A percentile compares a stretch with the other conserved stretches of the same genome.
phyloP scores from a whole-genome alignment of 352 stramenopile species.

The Phytophthora kernoviae region DNA sequence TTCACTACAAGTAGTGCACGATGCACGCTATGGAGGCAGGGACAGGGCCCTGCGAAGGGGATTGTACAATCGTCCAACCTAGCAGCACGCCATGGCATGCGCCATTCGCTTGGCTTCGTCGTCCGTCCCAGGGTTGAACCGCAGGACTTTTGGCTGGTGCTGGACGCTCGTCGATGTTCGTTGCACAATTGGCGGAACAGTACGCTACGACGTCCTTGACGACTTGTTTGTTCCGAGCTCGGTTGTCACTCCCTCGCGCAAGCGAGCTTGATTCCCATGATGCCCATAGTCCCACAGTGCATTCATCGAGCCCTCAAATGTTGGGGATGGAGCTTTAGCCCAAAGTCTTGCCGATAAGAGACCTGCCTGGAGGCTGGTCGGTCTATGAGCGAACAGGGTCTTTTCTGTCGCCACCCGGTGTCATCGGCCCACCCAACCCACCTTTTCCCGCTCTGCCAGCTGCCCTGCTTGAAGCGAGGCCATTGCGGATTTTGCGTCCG shows the following conservation, averaged over 20 bases:
- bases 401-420: constrained; percentile 31
- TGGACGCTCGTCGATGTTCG: neutral
- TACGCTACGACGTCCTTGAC: neutral
- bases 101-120: constrained; percentile 15
- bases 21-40: constrained; percentile 14
- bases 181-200: neutral
- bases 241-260: constrained; percentile 29
- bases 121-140: constrained; percentile 1
- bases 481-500: constrained; percentile 36
- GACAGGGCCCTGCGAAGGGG: constrained; percentile 20
- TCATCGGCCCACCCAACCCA: constrained; percentile 19
- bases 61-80: constrained; percentile 30
- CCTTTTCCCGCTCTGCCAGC: constrained; percentile 10
- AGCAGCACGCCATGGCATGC: constrained; percentile 17
- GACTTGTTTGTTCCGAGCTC: neutral
- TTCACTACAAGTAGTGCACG: neutral
- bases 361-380: neutral
- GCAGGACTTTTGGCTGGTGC: neutral
- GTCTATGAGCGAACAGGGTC: constrained; percentile 27
- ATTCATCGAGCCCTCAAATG: constrained; percentile 6
- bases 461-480: constrained; percentile 35
- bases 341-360: neutral
- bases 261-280: constrained; percentile 30
- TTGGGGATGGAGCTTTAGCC: constrained; percentile 12
- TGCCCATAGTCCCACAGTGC: constrained; percentile 30